A percentile compares a stretch with the other conserved stretches of the same genome.
These are phyloP conservation scores for Dictyophora rubrovolvata DNA, from an alignment of 768 basidiomycete genomes.

Conservation along the genomic window DNA sequence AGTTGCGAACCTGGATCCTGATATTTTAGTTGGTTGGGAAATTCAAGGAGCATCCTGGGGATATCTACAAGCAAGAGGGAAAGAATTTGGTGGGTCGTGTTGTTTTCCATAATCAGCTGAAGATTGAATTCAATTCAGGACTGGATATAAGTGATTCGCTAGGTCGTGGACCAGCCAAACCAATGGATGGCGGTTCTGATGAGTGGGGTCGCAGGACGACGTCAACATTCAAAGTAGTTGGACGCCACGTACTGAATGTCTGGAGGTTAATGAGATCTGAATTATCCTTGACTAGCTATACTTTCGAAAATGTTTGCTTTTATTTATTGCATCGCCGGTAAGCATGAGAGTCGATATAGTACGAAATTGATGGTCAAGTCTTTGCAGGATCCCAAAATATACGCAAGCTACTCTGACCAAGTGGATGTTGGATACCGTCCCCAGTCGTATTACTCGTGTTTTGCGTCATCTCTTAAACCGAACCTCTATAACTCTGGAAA, in stretches of 20 bases:
- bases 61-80: slow-evolving; percentile 64
- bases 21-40: slow-evolving; percentile 90
- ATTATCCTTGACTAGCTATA: slow-evolving; percentile 64
- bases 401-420: slow-evolving; percentile 46
- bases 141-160: slow-evolving; percentile 64
- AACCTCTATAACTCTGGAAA: slow-evolving; percentile 60
- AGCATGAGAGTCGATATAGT: slow-evolving; percentile 10
- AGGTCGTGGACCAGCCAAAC: slow-evolving; percentile 56
- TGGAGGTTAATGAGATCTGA: slow-evolving; percentile 92
- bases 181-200: slow-evolving; percentile 30
- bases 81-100: slow-evolving; percentile 38
- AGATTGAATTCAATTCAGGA: slow-evolving; percentile 32
- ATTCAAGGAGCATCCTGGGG: slow-evolving; percentile 86
- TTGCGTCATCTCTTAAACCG: slow-evolving; percentile 56
- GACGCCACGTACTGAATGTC: slow-evolving; percentile 84
- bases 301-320: slow-evolving; percentile 84
- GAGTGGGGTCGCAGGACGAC: slow-evolving; percentile 67
- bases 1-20: slow-evolving; percentile 74
- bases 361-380: background rate
- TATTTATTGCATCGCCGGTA: slow-evolving; percentile 71
- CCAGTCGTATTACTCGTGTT: slow-evolving; percentile 44
- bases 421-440: slow-evolving; percentile 56
- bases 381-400: slow-evolving; percentile 66
- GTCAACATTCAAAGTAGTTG: slow-evolving; percentile 74
- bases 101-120: background rate